A percentile compares a stretch with the other conserved stretches of the same genome.
These are phyloP conservation scores for Periglandula ipomoeae DNA, from an alignment of 2,329 filamentous ascomycete species.

Conservation along the genomic window DNA sequence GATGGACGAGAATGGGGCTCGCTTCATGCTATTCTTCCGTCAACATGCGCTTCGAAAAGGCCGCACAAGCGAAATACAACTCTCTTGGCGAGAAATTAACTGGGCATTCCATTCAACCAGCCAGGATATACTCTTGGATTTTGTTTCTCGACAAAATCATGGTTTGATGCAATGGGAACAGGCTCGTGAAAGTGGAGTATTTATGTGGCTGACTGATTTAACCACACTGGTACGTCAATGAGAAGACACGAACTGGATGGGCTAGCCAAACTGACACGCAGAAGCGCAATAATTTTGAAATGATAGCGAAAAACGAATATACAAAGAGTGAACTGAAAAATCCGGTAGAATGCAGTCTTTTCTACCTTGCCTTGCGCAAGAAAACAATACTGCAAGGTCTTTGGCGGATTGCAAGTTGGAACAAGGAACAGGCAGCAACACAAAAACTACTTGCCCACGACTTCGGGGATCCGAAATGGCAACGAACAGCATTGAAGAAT, in stretches of 20 bases:
- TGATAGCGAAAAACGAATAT: conserved; percentile 89
- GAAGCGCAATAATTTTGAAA: conserved; percentile 63
- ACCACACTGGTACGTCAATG: conserved; percentile 58
- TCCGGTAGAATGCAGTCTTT: conserved; percentile 82
- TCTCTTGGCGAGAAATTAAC: conserved; percentile 72
- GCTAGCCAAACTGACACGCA: conserved; percentile 8
- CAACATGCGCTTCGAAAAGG: conserved; percentile 66
- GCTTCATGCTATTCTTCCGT: conserved; percentile 81
- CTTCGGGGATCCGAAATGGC: conserved; percentile 80
- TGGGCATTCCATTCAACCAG: conserved; percentile 80
- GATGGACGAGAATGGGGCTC: conserved; percentile 81
- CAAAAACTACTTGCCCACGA: conserved; percentile 78
- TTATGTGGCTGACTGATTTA: conserved; percentile 85
- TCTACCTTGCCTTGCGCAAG: conserved; percentile 84
- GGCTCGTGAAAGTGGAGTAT: conserved; percentile 78
- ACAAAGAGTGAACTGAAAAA: conserved; percentile 80
- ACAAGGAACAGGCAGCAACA: conserved; percentile 75
- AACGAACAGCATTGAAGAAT: conserved; percentile 85
- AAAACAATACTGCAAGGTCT: conserved; percentile 84
- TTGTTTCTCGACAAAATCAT: conserved; percentile 72
- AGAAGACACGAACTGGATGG: background rate
- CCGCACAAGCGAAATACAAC: conserved; percentile 52
- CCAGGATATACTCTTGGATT: conserved; percentile 82
- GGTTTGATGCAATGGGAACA: conserved; percentile 75
- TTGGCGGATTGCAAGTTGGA: conserved; percentile 91